Base-by-base conservation (phyloP, 1,284 basidiomycete genomes). In the Hemileia vastatrix region DNA sequence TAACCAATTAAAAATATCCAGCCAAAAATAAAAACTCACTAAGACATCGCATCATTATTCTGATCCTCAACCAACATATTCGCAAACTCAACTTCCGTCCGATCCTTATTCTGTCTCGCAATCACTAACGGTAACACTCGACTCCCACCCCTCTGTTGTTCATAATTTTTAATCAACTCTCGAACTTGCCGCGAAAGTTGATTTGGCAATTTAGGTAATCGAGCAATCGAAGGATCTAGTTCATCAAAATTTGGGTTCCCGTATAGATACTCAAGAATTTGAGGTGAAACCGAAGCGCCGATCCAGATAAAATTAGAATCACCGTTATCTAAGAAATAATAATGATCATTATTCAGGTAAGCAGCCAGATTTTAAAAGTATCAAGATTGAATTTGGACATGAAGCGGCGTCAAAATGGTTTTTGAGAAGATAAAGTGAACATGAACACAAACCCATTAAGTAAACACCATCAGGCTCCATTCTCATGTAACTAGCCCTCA, bases 11-110 rank as follows among this genome's bases (percentile, higher is more conserved):
- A n/a, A n/a, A n/a, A n/a, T n/a, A n/a, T n/a, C n/a, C n/a, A n/a
- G n/a, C n/a, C n/a, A 40, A n/a, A 18, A 44, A 24, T 5, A 15
- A 49, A 90, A 74, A 93, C 88, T 4, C 86, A 77, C 77, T 92
- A 92, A 1, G 86, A 85, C 83, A 95, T 84, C 0, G 87, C 87
- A 50, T 90, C 93, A 72, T 96, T 96, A 76, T 98, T 98, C 75
- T 87, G 84, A 77, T 98, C 95, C 78, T 99, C 95, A 11, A 96
- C 84, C 13, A 99, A 80, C 84, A 94, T 88, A 78, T 98, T 95
- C 66, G 88, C 90, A 71, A 94, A 93, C 75, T 98, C 95, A 57
- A 98, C 84, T 78, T 99, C 95, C 64, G 85, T 81, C 8, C 86
- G 93, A 74, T 99, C 95, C 72, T 91, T 80, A 73, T 96, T 91